Percentiles rank a stretch among this genome's conserved stretches.
Conservation (phyloP, 352 stramenopile genomes). For the Phytophthora megakarya region DNA sequence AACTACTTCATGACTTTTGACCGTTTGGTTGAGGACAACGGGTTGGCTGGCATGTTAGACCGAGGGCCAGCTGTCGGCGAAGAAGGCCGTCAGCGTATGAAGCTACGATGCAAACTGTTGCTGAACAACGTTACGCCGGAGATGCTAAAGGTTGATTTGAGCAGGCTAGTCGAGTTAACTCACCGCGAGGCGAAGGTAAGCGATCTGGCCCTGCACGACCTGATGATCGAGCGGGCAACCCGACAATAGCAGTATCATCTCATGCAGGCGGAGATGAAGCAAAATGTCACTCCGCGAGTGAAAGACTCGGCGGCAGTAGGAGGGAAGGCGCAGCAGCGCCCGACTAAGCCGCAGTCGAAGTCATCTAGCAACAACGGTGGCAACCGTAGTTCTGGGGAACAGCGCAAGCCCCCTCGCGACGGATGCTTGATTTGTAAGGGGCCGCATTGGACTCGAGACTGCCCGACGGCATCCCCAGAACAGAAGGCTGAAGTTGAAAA, state of each 20-base stretch:
- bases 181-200: constrained; percentile 16
- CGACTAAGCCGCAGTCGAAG: too few species aligned
- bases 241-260: constrained; percentile 20
- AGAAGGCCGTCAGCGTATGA: constrained; percentile 2
- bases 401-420: background rate
- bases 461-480: background rate
- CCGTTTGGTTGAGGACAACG: background rate
- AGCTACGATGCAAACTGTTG: background rate
- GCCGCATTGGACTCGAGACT: background rate
- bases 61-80: background rate
- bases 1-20: constrained; percentile 23
- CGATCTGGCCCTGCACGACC: constrained; percentile 17
- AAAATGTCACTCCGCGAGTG: too few species aligned
- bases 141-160: background rate
- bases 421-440: background rate
- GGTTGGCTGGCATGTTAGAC: background rate
- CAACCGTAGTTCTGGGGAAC: too few species aligned
- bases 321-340: too few species aligned
- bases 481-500: constrained; percentile 4
- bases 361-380: too few species aligned
- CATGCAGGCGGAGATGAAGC: background rate
- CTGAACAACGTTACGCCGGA: background rate
- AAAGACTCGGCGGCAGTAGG: too few species aligned
- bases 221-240: too few species aligned
- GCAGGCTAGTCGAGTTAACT: background rate